Evolutionary conservation across 2,329 filamentous ascomycete species (phyloP).

Genomic region (Byssothecium circinans): DNA sequence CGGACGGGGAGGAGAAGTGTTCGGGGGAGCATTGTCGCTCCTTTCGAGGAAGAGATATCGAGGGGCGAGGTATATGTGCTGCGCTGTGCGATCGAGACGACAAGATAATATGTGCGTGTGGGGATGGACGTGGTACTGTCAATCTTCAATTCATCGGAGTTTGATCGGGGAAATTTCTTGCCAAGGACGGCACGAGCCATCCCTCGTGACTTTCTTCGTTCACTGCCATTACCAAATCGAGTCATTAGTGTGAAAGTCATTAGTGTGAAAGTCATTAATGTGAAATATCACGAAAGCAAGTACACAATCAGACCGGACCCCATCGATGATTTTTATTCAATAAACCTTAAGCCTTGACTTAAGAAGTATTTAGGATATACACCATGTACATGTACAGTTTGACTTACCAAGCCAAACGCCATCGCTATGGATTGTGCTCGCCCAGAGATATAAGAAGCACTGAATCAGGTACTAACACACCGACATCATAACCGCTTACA

Average conservation of each 20-base stretch:
- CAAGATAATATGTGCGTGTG: not conserved
- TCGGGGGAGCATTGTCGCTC: slow-evolving; percentile 35
- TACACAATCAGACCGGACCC: no score
- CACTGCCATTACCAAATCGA: not conserved
- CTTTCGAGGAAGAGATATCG: not conserved
- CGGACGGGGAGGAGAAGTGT: slow-evolving; percentile 38
- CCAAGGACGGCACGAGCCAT: slow-evolving; percentile 13
- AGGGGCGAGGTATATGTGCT: not conserved
- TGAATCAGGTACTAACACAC: not conserved
- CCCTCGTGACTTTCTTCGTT: not conserved
- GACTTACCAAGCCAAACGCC: slow-evolving; percentile 2
- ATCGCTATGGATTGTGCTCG: not conserved
- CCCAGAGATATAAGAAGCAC: not conserved
- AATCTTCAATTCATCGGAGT: slow-evolving; percentile 3
- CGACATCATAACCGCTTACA: slow-evolving; percentile 46
- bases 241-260: not conserved
- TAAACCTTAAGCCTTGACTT: not conserved
- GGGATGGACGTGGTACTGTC: not conserved
- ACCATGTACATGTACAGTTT: not conserved
- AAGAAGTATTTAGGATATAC: no score
- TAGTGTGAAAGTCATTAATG: not conserved
- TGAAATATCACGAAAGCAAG: not conserved
- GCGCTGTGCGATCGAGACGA: not conserved
- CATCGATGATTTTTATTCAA: not conserved
- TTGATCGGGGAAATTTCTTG: slow-evolving; percentile 7